Evolutionary conservation across 129 eudicot genomes (phyloP).

Genomic region (Lonicera japonica): DNA sequence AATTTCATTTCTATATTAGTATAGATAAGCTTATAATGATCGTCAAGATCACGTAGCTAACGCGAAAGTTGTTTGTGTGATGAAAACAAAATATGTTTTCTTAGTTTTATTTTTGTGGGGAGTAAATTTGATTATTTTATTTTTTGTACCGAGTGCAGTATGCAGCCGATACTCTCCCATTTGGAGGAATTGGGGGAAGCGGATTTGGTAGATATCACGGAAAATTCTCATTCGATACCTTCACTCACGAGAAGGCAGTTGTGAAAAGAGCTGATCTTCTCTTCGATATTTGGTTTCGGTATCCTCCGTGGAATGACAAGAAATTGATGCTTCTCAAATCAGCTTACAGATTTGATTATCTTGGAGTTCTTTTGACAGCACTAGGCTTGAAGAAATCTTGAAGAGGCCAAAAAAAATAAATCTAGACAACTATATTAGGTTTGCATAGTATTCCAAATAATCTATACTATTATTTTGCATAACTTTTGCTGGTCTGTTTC

Average conservation of each 20-base stretch:
- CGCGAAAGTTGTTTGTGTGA: no score
- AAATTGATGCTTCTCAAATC: slow-evolving; percentile 54
- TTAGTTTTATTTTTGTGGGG: not conserved
- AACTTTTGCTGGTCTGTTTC: no score
- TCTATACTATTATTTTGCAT: no score
- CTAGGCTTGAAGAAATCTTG: slow-evolving; percentile 56
- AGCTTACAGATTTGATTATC: slow-evolving; percentile 54
- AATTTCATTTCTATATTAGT: no score
- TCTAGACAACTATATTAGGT: no score
- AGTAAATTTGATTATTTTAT: not conserved
- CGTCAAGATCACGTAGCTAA: no score
- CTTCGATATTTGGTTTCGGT: slow-evolving; percentile 78
- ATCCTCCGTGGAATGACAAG: slow-evolving; percentile 70
- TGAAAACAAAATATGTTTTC: not conserved
- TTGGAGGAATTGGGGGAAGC: slow-evolving; percentile 84
- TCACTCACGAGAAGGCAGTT: slow-evolving; percentile 71
- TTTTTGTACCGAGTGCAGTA: slow-evolving; percentile 42
- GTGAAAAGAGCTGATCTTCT: slow-evolving; percentile 31
- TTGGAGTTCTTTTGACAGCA: slow-evolving; percentile 37
- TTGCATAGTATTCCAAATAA: no score
- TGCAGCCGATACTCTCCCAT: slow-evolving; percentile 69
- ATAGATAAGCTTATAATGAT: no score
- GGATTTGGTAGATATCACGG: slow-evolving; percentile 93
- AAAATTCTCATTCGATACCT: slow-evolving; percentile 69
- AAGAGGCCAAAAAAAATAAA: no score